These are phyloP conservation scores for Nidula microcarpa DNA, from an alignment of 768 basidiomycete genomes.

Conservation along the genomic window DNA sequence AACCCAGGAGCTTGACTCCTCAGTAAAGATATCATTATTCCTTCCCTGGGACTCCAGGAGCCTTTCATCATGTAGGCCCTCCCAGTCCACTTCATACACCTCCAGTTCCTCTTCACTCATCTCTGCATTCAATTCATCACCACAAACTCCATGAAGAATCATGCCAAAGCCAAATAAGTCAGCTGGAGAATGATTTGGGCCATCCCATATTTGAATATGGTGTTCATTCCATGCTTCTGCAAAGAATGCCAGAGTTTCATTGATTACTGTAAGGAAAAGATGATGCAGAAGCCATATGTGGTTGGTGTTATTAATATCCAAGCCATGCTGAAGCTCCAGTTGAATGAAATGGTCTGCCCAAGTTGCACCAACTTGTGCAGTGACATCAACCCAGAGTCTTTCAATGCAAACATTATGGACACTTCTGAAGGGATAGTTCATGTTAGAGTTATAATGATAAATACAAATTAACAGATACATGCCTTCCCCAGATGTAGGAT, in stretches of 20 bases:
- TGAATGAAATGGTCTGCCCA: background rate
- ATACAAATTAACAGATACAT: background rate
- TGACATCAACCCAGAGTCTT: background rate
- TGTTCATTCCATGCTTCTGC: background rate
- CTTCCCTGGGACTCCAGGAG: too few species aligned
- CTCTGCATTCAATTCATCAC: too few species aligned
- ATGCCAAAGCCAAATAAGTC: too few species aligned
- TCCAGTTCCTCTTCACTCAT: too few species aligned
- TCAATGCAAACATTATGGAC: background rate
- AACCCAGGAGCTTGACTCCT: too few species aligned
- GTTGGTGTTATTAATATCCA: background rate
- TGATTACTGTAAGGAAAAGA: background rate
- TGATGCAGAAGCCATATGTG: background rate
- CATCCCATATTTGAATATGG: too few species aligned
- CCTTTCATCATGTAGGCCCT: too few species aligned
- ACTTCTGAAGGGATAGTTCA: background rate
- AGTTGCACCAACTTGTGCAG: background rate
- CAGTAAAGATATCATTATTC: too few species aligned
- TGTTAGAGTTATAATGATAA: background rate
- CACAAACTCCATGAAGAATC: too few species aligned
- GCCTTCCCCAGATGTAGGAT: background rate
- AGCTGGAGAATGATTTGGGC: too few species aligned
- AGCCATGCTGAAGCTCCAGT: background rate
- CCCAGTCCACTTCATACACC: too few species aligned
- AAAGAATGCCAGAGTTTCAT: background rate